phyloP scores from a whole-genome alignment of 2,329 filamentous ascomycete genomes.

The Parastagonospora avenae region DNA sequence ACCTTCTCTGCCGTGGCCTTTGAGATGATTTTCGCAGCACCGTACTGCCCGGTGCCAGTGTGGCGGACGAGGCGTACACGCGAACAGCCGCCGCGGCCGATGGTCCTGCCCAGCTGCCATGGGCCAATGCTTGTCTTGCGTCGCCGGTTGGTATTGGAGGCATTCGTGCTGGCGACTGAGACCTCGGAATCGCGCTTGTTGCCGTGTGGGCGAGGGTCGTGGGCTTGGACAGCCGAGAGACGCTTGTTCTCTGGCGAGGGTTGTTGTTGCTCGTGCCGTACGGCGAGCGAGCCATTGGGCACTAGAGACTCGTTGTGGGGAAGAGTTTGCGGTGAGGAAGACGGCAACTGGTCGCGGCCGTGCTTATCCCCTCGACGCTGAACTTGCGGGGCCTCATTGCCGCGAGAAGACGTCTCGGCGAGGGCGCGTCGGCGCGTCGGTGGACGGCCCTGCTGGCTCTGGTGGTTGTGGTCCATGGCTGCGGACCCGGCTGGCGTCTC shows the following conservation, averaged over 20 bases:
- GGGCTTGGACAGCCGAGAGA: constrained; percentile 57
- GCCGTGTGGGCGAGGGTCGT: constrained; percentile 56
- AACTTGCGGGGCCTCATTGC: constrained; percentile 32
- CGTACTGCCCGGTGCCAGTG: constrained; percentile 74
- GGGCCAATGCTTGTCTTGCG: constrained; percentile 82
- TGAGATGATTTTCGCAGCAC: constrained; percentile 94
- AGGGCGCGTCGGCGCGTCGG: constrained; percentile 40
- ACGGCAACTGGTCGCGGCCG: constrained; percentile 12
- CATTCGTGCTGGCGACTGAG: constrained; percentile 62
- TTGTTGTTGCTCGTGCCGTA: constrained; percentile 40
- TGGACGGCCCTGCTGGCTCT: constrained; percentile 38
- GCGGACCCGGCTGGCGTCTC: background rate
- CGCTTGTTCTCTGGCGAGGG: constrained; percentile 57
- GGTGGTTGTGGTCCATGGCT: constrained; percentile 38
- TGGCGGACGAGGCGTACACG: constrained; percentile 87
- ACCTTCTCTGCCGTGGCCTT: constrained; percentile 77
- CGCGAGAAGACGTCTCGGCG: constrained; percentile 40
- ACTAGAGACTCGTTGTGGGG: constrained; percentile 54
- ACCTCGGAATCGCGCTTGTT: constrained; percentile 55
- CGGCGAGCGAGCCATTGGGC: constrained; percentile 50
- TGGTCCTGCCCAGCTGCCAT: constrained; percentile 87
- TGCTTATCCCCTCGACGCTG: constrained; percentile 28
- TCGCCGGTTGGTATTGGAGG: constrained; percentile 55
- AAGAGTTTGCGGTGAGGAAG: constrained; percentile 27
- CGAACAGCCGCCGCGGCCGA: constrained; percentile 89